Percentiles rank a stretch among this genome's conserved stretches.
phyloP scores from a whole-genome alignment of 139 green algal genomes.

The Coelastrella sp. region DNA sequence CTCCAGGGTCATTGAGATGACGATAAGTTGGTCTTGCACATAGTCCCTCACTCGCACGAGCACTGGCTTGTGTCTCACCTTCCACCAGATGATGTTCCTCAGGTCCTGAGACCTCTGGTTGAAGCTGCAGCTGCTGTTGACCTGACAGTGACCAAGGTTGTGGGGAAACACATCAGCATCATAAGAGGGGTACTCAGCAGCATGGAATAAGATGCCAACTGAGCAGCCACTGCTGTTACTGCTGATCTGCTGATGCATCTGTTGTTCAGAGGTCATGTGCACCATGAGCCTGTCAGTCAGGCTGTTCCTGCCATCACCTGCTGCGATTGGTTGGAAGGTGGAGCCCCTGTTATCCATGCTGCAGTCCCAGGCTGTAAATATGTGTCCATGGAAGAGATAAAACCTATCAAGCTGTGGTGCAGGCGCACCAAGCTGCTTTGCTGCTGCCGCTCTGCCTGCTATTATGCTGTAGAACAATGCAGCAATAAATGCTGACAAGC shows the following conservation, averaged over 20 bases:
- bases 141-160: constrained; percentile 57
- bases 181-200: constrained; percentile 51
- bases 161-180: constrained; percentile 37
- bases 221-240: background rate
- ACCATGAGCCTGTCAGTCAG: too few relatives aligned
- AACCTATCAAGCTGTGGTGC: constrained; percentile 20
- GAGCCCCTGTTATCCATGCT: background rate
- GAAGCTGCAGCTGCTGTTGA: constrained; percentile 27
- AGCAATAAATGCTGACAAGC: constrained; percentile 12
- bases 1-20: too few relatives aligned
- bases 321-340: background rate
- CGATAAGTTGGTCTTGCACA: too few relatives aligned
- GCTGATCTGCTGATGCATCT: background rate
- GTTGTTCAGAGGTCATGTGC: too few relatives aligned
- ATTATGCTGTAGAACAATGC: constrained; percentile 9
- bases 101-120: constrained; percentile 50
- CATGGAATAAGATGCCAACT: constrained; percentile 57
- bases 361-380: constrained; percentile 32
- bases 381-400: constrained; percentile 59
- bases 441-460: background rate
- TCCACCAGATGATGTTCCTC: constrained; percentile 54
- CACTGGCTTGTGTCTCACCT: background rate
- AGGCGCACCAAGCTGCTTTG: background rate
- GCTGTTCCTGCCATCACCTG: background rate
- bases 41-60: too few relatives aligned